phyloP scores from a whole-genome alignment of 2,329 filamentous ascomycete species.

The Xylaria sp. region DNA sequence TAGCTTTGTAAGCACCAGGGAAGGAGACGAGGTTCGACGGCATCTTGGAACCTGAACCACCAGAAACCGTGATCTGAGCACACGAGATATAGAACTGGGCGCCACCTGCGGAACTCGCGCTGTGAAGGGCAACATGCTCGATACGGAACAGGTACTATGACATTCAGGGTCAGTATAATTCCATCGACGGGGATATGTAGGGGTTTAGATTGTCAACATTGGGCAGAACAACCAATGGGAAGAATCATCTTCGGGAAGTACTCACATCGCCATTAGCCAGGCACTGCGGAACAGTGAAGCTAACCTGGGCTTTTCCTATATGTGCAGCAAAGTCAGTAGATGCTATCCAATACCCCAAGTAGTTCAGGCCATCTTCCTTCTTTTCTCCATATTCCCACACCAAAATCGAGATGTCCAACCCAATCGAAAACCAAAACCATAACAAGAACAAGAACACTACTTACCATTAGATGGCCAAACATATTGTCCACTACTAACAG shows the following conservation, averaged over 20 bases:
- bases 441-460: conserved; percentile 1
- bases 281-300: conserved; percentile 51
- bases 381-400: background rate
- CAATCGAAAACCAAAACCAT: background rate
- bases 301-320: conserved; percentile 44
- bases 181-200: background rate
- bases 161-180: background rate
- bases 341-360: background rate
- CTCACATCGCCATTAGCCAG: conserved; percentile 49
- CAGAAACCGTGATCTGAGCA: conserved; percentile 50
- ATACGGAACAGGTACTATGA: conserved; percentile 51
- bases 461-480: conserved; percentile 54
- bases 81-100: conserved; percentile 54
- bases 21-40: conserved; percentile 48
- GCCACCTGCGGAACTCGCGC: conserved; percentile 47
- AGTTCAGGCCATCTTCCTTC: background rate
- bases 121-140: conserved; percentile 53
- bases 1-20: conserved; percentile 53
- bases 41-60: conserved; percentile 47
- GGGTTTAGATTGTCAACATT: background rate
- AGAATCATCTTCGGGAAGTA: too few relatives aligned
- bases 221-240: too few relatives aligned
- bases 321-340: conserved; percentile 14
- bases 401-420: background rate
- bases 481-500: conserved; percentile 49